phyloP scores from a whole-genome alignment of 768 basidiomycete species.

The Strobilomyces dryophilus region DNA sequence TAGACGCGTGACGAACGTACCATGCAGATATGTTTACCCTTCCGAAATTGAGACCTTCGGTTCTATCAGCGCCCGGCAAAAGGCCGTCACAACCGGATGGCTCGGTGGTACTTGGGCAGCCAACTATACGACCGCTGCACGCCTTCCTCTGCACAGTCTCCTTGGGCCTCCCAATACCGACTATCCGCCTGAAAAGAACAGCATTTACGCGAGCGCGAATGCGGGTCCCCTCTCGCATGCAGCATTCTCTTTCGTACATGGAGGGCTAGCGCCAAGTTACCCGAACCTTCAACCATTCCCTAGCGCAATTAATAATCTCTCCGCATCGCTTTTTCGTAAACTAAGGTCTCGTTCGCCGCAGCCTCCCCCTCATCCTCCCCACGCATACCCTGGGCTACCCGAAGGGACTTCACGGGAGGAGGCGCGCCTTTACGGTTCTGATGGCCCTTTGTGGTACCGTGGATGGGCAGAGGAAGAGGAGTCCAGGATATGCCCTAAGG shows the following conservation, averaged over 20 bases:
- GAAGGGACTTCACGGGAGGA: constrained; percentile 61
- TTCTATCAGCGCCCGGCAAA: constrained; percentile 62
- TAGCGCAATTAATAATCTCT: constrained; percentile 73
- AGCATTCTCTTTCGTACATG: constrained; percentile 91
- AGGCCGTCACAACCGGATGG: constrained; percentile 67
- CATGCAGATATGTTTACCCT: constrained; percentile 73
- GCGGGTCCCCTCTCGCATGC: constrained; percentile 61
- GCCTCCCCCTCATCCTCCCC: constrained; percentile 75
- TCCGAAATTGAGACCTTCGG: constrained; percentile 84
- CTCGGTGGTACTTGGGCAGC: constrained; percentile 79
- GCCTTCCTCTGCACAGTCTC: constrained; percentile 74
- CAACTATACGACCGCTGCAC: constrained; percentile 80
- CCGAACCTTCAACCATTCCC: constrained; percentile 78
- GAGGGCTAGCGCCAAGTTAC: constrained; percentile 80
- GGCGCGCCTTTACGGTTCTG: constrained; percentile 60
- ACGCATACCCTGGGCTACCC: constrained; percentile 72
- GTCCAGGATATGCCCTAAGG: constrained; percentile 61
- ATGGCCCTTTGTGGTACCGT: constrained; percentile 93
- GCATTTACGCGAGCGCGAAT: constrained; percentile 29
- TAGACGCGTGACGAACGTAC: constrained; percentile 3
- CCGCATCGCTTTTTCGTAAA: constrained; percentile 62
- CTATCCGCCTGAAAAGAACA: constrained; percentile 40
- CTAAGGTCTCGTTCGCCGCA: constrained; percentile 63
- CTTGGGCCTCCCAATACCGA: constrained; percentile 66
- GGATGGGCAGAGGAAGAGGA: constrained; percentile 84